Base-by-base conservation (phyloP, 2,329 filamentous ascomycete species). In the Alternaria ethzedia region DNA sequence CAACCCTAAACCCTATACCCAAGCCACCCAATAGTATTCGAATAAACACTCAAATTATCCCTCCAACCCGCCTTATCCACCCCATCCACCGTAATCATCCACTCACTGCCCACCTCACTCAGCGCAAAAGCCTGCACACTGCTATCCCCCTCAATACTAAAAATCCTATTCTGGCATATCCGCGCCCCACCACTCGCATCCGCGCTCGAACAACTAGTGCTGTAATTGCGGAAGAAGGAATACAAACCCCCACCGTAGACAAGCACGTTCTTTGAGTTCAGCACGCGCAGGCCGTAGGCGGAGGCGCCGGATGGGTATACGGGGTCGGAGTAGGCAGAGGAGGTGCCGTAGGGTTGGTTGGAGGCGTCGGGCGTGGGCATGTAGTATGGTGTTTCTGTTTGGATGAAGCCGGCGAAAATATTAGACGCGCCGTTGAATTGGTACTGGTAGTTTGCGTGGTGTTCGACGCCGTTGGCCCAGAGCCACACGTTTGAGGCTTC, bases 311-410 rank as follows among this genome's bases (percentile, higher is more conserved):
- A 81, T 6, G 81, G 81, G 78, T 96, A 97, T 71, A 89, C 86
- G 0, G 94, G 91, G 76, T 96, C 92, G 52, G 81, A 81, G 75
- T 85, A 92, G 11, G 81, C 80, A 30, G 85, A 67, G 13, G 70
- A 70, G 66, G 84, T 81, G 0, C 82, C 83, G 79, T 91, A 94
- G 26, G 90, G 91, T 36, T 77, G 75, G 13, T 85, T 83, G 8
- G 87, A 85, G 2, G 92, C 88, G 69, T 91, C 87, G 4, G 94
- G 93, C 81, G 93, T 93, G 76, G 91, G 88, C 83, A 96, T 92
- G 86, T 90, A 93, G 84, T 89, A 88, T 12, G 94, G 91, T 3
- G 94, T 97, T 82, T 98, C 95, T 6, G 92, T 92, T 83, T 97
- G 95, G 74, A 97, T 94, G 63, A 92, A 83, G 12, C 88, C 90